Conservation (phyloP, 257 asterid genomes). For the Nemophila menziesii region DNA sequence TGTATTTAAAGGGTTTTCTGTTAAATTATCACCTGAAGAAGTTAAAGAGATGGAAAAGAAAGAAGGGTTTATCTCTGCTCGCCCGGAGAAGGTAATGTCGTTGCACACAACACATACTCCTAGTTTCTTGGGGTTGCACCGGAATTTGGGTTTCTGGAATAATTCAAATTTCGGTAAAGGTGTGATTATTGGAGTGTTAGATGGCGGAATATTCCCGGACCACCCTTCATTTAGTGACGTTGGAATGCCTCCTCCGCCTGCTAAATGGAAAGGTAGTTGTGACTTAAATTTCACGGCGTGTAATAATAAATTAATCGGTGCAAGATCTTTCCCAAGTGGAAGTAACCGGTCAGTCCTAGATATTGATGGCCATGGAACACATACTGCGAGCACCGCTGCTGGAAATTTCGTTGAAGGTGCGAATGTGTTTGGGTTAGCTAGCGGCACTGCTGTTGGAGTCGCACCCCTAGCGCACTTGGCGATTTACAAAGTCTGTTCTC, state of each 20-base stretch:
- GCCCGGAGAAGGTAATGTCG: neutral
- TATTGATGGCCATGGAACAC: conserved; percentile 24
- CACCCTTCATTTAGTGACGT: conserved; percentile 4
- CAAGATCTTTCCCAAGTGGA: neutral
- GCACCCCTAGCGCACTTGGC: conserved; percentile 19
- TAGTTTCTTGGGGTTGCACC: conserved; percentile 1
- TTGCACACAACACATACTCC: conserved; percentile 5
- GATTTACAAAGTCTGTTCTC: conserved; percentile 13
- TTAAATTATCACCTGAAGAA: neutral
- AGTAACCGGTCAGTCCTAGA: neutral
- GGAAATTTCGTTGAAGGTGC: conserved; percentile 30
- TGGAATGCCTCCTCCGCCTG: conserved; percentile 7
- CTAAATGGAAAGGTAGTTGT: conserved; percentile 4
- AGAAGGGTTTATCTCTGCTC: conserved; percentile 1
- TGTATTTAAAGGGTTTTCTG: conserved; percentile 1
- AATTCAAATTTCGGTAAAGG: conserved; percentile 2
- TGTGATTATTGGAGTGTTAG: neutral
- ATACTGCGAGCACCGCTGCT: conserved; percentile 26
- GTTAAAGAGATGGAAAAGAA: conserved; percentile 1
- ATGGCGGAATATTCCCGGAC: neutral
- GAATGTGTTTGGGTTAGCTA: conserved; percentile 20
- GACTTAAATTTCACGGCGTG: neutral
- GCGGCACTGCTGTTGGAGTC: conserved; percentile 26
- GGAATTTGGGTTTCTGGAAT: neutral
- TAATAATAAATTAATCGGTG: neutral